These are phyloP conservation scores for Talaromyces verruculosus DNA, from an alignment of 2,329 filamentous ascomycete species.

Conservation along the genomic window DNA sequence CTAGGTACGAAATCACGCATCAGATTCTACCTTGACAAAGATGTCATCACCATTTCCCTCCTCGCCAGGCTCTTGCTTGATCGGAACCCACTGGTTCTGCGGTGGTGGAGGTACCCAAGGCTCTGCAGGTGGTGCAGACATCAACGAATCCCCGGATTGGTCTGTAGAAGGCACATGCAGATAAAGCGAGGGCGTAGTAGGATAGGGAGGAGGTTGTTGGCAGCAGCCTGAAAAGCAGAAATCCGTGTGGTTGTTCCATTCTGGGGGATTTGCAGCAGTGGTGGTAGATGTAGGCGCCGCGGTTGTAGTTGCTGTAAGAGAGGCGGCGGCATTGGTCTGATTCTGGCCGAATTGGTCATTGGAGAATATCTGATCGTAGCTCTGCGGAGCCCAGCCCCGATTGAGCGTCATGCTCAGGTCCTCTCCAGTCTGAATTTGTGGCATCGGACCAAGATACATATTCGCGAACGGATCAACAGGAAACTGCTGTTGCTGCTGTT, in stretches of 20 bases:
- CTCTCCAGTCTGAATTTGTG: not conserved
- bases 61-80: conserved; percentile 28
- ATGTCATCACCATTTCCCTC: conserved; percentile 23
- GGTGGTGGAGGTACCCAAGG: conserved; percentile 14
- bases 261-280: not conserved
- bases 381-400: not conserved
- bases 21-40: conserved; percentile 29
- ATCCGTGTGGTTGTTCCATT: conserved; percentile 4
- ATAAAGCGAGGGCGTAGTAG: conserved; percentile 5
- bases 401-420: not conserved
- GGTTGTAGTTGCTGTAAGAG: conserved; percentile 2
- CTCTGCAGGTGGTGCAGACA: conserved; percentile 9
- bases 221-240: conserved; percentile 20
- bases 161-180: conserved; percentile 1
- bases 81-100: conserved; percentile 27
- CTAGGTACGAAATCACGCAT: not conserved
- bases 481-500: not conserved
- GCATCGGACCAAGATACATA: not conserved
- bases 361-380: not conserved
- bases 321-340: conserved; percentile 12
- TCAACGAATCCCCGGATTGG: not conserved
- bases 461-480: conserved; percentile 4
- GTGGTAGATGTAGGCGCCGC: not conserved
- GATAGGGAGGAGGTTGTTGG: conserved; percentile 7
- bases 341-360: not conserved